These are phyloP conservation scores for Helianthus tuberosus DNA, from an alignment of 129 eudicot genomes.

Conservation along the genomic window DNA sequence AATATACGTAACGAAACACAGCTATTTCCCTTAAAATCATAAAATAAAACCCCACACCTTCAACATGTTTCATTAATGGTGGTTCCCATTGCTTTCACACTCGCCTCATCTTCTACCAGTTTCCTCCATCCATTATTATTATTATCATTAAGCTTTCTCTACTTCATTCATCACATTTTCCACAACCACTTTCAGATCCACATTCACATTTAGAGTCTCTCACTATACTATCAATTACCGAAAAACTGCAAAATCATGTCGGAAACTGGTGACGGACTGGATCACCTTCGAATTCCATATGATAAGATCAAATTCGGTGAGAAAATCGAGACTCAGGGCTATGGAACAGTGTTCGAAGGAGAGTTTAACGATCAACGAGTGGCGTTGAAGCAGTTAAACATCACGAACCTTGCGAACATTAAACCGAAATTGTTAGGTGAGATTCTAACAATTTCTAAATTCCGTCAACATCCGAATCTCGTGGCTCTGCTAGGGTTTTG, in stretches of 20 bases:
- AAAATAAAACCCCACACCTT: slow-evolving; percentile 26
- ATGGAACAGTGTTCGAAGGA: slow-evolving; percentile 37
- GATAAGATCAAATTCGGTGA: slow-evolving; percentile 37
- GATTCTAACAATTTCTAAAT: slow-evolving; percentile 29
- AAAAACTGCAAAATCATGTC: slow-evolving; percentile 22
- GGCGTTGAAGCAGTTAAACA: slow-evolving; percentile 36
- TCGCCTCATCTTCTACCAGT: slow-evolving; percentile 21
- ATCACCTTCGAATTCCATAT: slow-evolving; percentile 40
- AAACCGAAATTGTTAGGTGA: slow-evolving; percentile 30
- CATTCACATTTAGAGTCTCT: neutral
- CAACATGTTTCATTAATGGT: slow-evolving; percentile 36
- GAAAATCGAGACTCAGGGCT: slow-evolving; percentile 27
- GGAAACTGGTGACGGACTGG: slow-evolving; percentile 31
- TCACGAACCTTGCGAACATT: slow-evolving; percentile 33
- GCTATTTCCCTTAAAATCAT: neutral
- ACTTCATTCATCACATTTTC: slow-evolving; percentile 13
- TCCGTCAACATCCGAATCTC: slow-evolving; percentile 36
- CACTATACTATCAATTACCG: neutral
- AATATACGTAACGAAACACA: too few relatives aligned
- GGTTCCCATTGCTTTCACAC: slow-evolving; percentile 31
- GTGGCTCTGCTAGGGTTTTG: slow-evolving; percentile 37
- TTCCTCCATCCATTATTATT: neutral
- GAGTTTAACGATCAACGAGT: slow-evolving; percentile 28
- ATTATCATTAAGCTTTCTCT: neutral
- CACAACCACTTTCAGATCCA: neutral